Conservation (phyloP, 1,284 basidiomycete genomes). For the Ceraceosorus guamensis region DNA sequence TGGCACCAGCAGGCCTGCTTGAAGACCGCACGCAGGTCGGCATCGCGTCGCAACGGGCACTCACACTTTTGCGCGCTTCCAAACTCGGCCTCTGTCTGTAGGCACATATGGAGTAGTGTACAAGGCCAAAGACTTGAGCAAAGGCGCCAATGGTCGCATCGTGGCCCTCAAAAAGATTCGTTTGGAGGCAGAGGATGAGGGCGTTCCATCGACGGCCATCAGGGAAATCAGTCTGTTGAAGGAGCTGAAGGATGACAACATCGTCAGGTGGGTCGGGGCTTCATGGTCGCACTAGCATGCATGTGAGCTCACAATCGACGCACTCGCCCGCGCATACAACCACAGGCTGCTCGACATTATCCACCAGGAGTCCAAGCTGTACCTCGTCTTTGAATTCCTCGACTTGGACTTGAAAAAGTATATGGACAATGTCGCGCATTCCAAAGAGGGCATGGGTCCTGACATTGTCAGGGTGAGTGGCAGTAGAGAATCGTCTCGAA, state of each 20-base stretch:
- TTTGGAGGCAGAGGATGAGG: conserved; percentile 94
- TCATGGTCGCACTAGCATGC: background rate
- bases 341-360: conserved; percentile 85
- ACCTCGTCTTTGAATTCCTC: conserved; percentile 91
- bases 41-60: background rate
- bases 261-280: conserved; percentile 56
- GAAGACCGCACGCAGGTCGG: background rate
- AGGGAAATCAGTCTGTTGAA: conserved; percentile 94
- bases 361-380: conserved; percentile 91
- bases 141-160: conserved; percentile 60
- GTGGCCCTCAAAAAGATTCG: conserved; percentile 78
- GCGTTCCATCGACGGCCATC: conserved; percentile 93
- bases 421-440: conserved; percentile 63
- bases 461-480: conserved; percentile 73
- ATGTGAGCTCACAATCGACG: background rate
- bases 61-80: background rate
- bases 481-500: background rate
- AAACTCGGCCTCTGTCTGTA: conserved; percentile 44
- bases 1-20: background rate
- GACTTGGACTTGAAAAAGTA: conserved; percentile 92
- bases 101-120: conserved; percentile 99
- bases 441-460: conserved; percentile 57
- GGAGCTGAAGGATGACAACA: conserved; percentile 89
- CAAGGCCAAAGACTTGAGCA: conserved; percentile 51
- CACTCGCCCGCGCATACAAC: background rate